Evolutionary conservation across 176 grass and related monocot genomes (phyloP).

Genomic region (Pharus latifolius): DNA sequence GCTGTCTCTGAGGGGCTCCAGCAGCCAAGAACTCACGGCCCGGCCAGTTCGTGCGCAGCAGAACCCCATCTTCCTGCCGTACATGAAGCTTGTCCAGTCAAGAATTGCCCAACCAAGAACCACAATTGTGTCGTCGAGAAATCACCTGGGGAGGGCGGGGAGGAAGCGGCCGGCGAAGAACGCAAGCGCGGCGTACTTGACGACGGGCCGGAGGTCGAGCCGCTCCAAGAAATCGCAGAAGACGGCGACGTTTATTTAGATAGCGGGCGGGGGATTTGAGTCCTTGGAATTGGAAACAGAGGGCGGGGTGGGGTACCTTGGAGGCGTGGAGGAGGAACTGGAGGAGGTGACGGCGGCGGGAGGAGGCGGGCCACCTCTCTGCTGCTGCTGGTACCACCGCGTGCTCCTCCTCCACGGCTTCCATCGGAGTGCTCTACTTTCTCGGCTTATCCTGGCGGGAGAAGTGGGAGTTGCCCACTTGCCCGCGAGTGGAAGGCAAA

Average conservation of each 20-base stretch:
- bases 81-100: background rate
- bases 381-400: background rate
- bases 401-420: background rate
- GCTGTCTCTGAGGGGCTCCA: conserved; percentile 69
- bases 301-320: background rate
- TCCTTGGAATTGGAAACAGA: background rate
- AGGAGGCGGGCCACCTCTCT: conserved; percentile 16
- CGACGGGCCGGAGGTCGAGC: conserved; percentile 58
- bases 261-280: background rate
- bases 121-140: background rate
- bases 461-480: too few species aligned
- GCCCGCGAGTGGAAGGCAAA: too few species aligned
- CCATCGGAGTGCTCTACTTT: background rate
- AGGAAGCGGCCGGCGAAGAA: conserved; percentile 67
- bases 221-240: conserved; percentile 23
- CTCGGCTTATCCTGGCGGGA: too few species aligned
- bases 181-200: conserved; percentile 69
- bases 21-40: conserved; percentile 48
- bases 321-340: conserved; percentile 41
- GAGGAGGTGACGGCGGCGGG: conserved; percentile 16
- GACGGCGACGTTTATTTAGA: background rate
- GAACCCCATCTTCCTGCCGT: conserved; percentile 31
- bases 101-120: background rate
- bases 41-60: background rate
- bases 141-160: conserved; percentile 52